A percentile compares a stretch with the other conserved stretches of the same genome.
Conservation (phyloP, 2,329 filamentous ascomycete species). For the Pyrenophora seminiperda region DNA sequence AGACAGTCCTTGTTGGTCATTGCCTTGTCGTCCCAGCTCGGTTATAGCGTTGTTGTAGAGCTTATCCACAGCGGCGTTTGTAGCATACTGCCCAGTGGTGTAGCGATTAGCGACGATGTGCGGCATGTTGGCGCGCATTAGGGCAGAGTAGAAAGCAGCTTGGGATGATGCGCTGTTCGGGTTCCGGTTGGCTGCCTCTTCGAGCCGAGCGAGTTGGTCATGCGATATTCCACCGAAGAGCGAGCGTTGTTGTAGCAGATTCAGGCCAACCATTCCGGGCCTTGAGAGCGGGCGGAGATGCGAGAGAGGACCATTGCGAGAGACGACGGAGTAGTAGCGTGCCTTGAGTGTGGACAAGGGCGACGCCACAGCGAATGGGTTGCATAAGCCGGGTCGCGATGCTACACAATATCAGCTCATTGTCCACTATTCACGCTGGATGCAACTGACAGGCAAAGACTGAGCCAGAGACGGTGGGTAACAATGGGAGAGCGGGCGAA, state of each 20-base stretch:
- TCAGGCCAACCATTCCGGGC: slow-evolving; percentile 45
- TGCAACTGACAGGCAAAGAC: slow-evolving; percentile 30
- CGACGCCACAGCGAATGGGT: slow-evolving; percentile 40
- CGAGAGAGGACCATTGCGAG: slow-evolving; percentile 42
- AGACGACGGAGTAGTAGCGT: slow-evolving; percentile 49
- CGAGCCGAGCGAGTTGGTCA: slow-evolving; percentile 77
- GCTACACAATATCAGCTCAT: slow-evolving; percentile 26
- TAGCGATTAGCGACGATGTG: slow-evolving; percentile 91
- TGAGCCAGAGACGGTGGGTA: slow-evolving; percentile 21
- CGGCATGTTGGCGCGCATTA: slow-evolving; percentile 90
- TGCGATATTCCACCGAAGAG: slow-evolving; percentile 56
- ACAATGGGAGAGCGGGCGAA: slow-evolving; percentile 13
- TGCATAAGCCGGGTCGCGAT: slow-evolving; percentile 43
- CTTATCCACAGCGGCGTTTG: slow-evolving; percentile 76
- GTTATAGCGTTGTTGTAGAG: slow-evolving; percentile 78
- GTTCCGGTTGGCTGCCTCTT: slow-evolving; percentile 92
- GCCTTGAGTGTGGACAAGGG: slow-evolving; percentile 31
- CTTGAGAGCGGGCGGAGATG: slow-evolving; percentile 39
- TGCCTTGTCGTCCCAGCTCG: slow-evolving; percentile 58
- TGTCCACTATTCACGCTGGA: neutral
- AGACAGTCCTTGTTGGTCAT: slow-evolving; percentile 49
- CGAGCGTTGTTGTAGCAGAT: slow-evolving; percentile 51
- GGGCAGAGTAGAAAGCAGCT: slow-evolving; percentile 89
- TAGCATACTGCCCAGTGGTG: slow-evolving; percentile 82
- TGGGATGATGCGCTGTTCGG: slow-evolving; percentile 85